Conservation (phyloP, 148 eudicot genomes). For the Cornus controversa region DNA sequence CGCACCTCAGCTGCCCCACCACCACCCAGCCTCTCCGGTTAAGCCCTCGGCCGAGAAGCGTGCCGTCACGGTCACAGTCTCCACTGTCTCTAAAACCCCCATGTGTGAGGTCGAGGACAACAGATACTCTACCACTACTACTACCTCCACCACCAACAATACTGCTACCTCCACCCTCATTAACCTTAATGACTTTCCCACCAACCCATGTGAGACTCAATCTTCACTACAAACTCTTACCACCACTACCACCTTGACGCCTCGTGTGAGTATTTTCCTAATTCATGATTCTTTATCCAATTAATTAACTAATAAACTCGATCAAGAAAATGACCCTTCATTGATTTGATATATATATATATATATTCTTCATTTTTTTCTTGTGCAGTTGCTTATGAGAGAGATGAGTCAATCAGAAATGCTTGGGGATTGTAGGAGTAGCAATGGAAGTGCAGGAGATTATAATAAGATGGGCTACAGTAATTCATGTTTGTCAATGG, state of each 20-base stretch:
- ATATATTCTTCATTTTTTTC: not conserved
- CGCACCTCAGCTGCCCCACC: constrained; percentile 30
- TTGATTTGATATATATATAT: not conserved
- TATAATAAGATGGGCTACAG: not conserved
- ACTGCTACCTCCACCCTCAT: constrained; percentile 18
- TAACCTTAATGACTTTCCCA: constrained; percentile 36
- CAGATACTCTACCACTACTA: constrained; percentile 18
- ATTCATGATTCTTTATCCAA: not conserved
- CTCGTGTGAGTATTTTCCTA: too few species aligned
- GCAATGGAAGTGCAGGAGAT: not conserved
- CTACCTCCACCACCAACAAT: constrained; percentile 14
- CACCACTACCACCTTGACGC: too few species aligned
- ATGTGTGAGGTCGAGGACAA: constrained; percentile 2
- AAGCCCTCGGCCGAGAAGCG: constrained; percentile 60
- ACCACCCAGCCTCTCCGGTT: constrained; percentile 32
- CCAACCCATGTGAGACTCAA: constrained; percentile 1
- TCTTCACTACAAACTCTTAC: too few species aligned
- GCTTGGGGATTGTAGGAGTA: not conserved
- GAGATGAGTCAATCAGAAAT: not conserved
- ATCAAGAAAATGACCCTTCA: not conserved
- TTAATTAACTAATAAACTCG: not conserved
- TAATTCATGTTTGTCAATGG: not conserved
- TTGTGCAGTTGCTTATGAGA: not conserved
- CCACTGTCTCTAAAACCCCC: constrained; percentile 10
- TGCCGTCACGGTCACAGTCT: constrained; percentile 29